Evolutionary conservation across 2,329 filamentous ascomycete genomes (phyloP), one percentile per base, ranked within the genome.

Genomic region (Trichophyton simii): DNA sequence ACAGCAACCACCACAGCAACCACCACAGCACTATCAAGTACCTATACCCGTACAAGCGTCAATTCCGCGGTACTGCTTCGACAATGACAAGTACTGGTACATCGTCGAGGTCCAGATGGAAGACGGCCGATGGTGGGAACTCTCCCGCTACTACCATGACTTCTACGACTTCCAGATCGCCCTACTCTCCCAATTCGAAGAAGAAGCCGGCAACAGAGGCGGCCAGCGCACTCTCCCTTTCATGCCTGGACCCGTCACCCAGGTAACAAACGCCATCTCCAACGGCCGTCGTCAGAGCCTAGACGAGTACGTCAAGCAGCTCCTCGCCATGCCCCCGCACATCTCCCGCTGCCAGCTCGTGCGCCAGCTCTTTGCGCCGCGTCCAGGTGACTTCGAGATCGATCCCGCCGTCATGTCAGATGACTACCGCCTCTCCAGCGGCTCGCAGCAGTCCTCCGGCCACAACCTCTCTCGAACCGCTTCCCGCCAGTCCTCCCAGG

Each of bases 121-220:
- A 70, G 91, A 97, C 71, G 91, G 91, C 57, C 83, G 89, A 55
- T 87, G 89, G 70, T 97, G 91, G 91, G 91, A 96, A 72, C 78
- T 99, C 58, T 92, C 90, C 44, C 85, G 94, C 65, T 94, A 95
- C 71, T 99, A 99, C 71, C 91, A 97, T 73, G 94, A 97, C 76
- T 99, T 99, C 72, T 99, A 97, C 76, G 94, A 97, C 73, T 92
- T 97, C 73, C 94, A 99, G 73, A 97, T 97, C 70, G 89, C 91
- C 36, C 84, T 99, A 7, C 83, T 99, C 57, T 92, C 91, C 52
- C 89, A 83, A 54, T 97, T 96, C 70, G 92, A 94, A 22, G 85
- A 88, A 41, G 94, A 97, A 74, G 92, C 94, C 42, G 94, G 94
- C 60, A 94, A 95, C 70, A 88, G 86, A 18, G 87, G 87, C 52